phyloP scores from a whole-genome alignment of 768 basidiomycete species.

The Lactifluus hygrophoroides region DNA sequence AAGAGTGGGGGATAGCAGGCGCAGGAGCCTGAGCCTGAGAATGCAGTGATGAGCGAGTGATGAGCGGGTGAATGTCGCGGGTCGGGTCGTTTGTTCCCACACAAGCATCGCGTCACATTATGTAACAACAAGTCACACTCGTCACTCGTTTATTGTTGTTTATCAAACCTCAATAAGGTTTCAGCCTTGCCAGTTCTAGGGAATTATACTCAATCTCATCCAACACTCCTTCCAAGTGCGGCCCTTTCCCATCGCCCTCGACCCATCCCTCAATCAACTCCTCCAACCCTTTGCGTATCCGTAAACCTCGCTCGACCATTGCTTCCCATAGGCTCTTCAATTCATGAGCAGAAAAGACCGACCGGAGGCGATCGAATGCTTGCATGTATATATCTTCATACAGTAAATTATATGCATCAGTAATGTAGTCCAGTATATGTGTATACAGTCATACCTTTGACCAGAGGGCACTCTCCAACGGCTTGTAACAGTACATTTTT shows the following conservation, averaged over 20 bases:
- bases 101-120: background rate
- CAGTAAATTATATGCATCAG: constrained; percentile 12
- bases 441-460: constrained; percentile 46
- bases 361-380: constrained; percentile 64
- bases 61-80: background rate
- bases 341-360: constrained; percentile 51
- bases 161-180: constrained; percentile 43
- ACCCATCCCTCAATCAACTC: constrained; percentile 41
- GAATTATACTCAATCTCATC: constrained; percentile 56
- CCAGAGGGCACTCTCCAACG: constrained; percentile 62
- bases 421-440: background rate
- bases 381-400: constrained; percentile 62
- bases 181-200: constrained; percentile 47
- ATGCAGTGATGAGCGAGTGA: background rate
- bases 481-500: constrained; percentile 71
- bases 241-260: constrained; percentile 23
- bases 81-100: background rate
- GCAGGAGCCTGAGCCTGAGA: too few species aligned
- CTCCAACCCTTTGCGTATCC: constrained; percentile 55
- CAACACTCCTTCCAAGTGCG: constrained; percentile 22
- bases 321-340: constrained; percentile 54
- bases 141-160: constrained; percentile 5
- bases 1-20: background rate
- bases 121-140: background rate
- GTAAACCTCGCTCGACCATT: constrained; percentile 70